Evolutionary conservation across 257 asterid species (phyloP).

Genomic region (Penstemon eatonii): DNA sequence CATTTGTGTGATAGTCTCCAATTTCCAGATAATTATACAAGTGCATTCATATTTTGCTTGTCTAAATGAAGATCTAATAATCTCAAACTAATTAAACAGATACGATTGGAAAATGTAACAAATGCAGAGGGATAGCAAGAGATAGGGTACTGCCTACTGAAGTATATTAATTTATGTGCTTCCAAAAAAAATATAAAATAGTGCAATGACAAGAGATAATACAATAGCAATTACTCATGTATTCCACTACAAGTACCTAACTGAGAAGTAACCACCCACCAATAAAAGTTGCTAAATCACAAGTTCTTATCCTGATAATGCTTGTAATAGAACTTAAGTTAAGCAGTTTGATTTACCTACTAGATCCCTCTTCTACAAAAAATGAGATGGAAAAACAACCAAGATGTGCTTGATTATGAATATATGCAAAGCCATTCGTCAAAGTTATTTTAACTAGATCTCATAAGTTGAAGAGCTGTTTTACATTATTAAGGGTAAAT

Average conservation of each 20-base stretch:
- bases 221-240: no score
- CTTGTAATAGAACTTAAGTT: no score
- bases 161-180: no score
- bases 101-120: background rate
- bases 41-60: background rate
- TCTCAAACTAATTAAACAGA: background rate
- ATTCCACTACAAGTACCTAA: no score
- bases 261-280: no score
- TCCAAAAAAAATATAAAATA: no score
- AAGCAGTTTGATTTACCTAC: background rate
- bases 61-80: background rate
- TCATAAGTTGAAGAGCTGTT: background rate
- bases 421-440: background rate
- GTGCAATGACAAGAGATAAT: no score
- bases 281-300: no score
- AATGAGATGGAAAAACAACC: background rate
- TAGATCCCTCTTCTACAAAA: background rate
- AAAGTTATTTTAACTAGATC: slow-evolving; percentile 1
- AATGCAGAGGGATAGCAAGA: no score
- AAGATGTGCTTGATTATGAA: background rate
- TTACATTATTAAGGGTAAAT: background rate
- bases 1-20: background rate
- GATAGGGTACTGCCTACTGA: no score
- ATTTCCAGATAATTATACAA: background rate
- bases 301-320: no score